These are phyloP conservation scores for Mimosa bimucronata DNA, from an alignment of 306 rosid species.

Conservation along the genomic window DNA sequence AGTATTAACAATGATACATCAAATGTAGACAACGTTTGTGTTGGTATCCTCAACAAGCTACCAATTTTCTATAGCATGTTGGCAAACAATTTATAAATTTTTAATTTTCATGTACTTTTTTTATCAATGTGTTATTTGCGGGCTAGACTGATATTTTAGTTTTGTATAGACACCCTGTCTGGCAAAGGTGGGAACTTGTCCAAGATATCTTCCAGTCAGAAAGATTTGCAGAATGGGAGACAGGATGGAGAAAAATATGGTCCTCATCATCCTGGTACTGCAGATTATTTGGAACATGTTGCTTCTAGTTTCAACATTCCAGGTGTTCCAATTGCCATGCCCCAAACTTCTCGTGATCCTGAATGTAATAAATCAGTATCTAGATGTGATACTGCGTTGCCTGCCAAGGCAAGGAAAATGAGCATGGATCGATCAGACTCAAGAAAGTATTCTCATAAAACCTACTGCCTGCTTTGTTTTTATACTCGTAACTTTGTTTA, in stretches of 20 bases:
- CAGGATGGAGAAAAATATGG: constrained; percentile 50
- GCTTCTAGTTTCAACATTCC: constrained; percentile 76
- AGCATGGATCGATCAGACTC: constrained; percentile 75
- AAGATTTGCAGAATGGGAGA: constrained; percentile 58
- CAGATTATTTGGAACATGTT: constrained; percentile 66
- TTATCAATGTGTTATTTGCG: constrained; percentile 21
- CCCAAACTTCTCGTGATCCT: constrained; percentile 72
- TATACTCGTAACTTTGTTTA: not conserved
- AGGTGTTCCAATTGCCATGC: constrained; percentile 72
- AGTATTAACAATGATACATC: not conserved
- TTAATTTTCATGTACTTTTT: not conserved
- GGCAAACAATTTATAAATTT: not conserved
- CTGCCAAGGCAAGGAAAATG: constrained; percentile 75
- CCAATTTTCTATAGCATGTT: not conserved
- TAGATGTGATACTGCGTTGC: constrained; percentile 66
- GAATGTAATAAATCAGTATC: constrained; percentile 64
- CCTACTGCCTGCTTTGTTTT: constrained; percentile 26
- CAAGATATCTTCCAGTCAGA: constrained; percentile 48
- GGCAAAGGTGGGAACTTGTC: constrained; percentile 62
- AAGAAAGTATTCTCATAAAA: constrained; percentile 62
- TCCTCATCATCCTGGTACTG: constrained; percentile 55
- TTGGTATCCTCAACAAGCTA: not conserved
- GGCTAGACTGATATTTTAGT: constrained; percentile 44
- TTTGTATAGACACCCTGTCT: constrained; percentile 53
- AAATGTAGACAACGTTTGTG: not conserved